Evolutionary conservation across 2,329 filamentous ascomycete genomes (phyloP).

Genomic region (Talaromyces sp.): DNA sequence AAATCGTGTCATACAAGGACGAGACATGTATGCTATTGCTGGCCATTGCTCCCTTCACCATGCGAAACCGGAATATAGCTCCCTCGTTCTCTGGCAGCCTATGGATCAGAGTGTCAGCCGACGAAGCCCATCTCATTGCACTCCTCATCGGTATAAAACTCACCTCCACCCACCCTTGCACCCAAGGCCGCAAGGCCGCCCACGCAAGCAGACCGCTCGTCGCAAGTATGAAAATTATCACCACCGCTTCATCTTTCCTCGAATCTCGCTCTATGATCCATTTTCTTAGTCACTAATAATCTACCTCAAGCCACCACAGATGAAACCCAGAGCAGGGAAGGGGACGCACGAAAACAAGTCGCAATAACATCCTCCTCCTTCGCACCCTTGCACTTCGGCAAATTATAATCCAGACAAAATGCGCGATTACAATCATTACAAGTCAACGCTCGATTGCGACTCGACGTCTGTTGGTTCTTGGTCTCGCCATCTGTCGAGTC

Average conservation of each 20-base stretch:
- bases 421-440: constrained; percentile 66
- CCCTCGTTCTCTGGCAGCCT: constrained; percentile 48
- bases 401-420: constrained; percentile 61
- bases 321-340: neutral
- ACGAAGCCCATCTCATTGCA: neutral
- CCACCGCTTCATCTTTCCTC: constrained; percentile 63
- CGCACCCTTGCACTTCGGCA: constrained; percentile 59
- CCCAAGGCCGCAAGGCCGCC: constrained; percentile 58
- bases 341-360: constrained; percentile 57
- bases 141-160: constrained; percentile 19
- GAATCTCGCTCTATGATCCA: constrained; percentile 57
- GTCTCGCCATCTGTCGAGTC: constrained; percentile 21
- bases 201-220: constrained; percentile 59
- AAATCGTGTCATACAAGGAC: neutral
- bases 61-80: constrained; percentile 51
- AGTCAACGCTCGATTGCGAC: constrained; percentile 44
- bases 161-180: constrained; percentile 55
- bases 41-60: neutral
- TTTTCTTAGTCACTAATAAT: constrained; percentile 8
- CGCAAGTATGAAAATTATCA: constrained; percentile 63
- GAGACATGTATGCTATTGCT: neutral
- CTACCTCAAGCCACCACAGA: neutral
- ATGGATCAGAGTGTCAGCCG: constrained; percentile 11
- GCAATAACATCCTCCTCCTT: constrained; percentile 63
- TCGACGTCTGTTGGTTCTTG: constrained; percentile 27